phyloP scores from a whole-genome alignment of 2,329 filamentous ascomycete genomes.

The Fusarium zealandicum region DNA sequence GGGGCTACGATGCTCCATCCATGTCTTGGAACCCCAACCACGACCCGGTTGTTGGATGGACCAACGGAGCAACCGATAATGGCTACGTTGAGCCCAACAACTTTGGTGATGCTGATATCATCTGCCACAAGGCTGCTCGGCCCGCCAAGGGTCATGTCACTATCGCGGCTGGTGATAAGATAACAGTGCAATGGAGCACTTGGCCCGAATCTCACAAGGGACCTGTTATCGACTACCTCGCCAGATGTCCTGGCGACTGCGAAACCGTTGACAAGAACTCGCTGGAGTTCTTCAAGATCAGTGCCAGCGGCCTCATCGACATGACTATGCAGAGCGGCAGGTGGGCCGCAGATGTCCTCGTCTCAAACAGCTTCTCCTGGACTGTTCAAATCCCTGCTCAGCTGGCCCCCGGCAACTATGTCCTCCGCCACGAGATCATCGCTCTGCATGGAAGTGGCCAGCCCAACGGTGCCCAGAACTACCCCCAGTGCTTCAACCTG shows the following conservation, averaged over 20 bases:
- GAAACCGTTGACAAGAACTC: constrained; percentile 58
- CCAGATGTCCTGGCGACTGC: constrained; percentile 65
- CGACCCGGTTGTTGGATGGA: constrained; percentile 36
- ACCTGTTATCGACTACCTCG: constrained; percentile 70
- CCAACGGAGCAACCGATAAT: constrained; percentile 47
- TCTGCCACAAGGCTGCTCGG: constrained; percentile 53
- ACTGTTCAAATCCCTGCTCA: constrained; percentile 44
- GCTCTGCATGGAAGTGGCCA: constrained; percentile 54
- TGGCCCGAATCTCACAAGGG: constrained; percentile 56
- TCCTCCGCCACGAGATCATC: constrained; percentile 61
- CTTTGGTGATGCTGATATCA: constrained; percentile 52
- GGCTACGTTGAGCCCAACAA: constrained; percentile 57
- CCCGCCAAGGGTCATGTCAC: constrained; percentile 49
- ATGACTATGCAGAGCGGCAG: constrained; percentile 52
- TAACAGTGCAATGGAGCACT: constrained; percentile 51
- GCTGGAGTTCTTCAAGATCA: constrained; percentile 71
- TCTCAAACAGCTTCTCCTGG: constrained; percentile 48
- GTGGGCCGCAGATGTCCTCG: constrained; percentile 52
- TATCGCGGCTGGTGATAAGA: constrained; percentile 50
- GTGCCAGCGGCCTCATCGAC: constrained; percentile 58
- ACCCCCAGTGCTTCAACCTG: constrained; percentile 60
- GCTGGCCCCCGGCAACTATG: constrained; percentile 52
- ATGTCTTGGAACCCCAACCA: constrained; percentile 35
- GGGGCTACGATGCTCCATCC: constrained; percentile 35
- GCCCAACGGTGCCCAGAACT: constrained; percentile 58